Base-by-base conservation (phyloP, 352 stramenopile genomes). In the Phytophthora melonis region DNA sequence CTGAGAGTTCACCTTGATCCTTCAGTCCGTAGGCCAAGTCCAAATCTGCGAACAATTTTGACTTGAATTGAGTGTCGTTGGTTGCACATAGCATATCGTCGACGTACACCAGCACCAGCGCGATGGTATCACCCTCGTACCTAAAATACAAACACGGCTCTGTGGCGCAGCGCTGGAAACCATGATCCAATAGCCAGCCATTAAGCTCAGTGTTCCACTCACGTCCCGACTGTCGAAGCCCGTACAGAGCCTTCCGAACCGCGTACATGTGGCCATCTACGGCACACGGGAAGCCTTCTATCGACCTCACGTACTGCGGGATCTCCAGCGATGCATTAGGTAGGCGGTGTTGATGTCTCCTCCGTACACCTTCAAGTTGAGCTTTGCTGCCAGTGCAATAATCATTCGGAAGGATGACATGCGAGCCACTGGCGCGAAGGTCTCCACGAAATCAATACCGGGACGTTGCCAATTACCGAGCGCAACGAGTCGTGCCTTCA, bases 61-160 rank as follows among this genome's bases (percentile, higher is more conserved):
- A 43, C 8, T 66, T 66, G 49, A 66, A 49, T 1, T 65, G 3
- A 6, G 10, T 6, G 11, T 32, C 30, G n/a, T 66, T 66, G 3
- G 47, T n/a, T 62, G 65, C 58, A 32, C 50, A 60, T 3, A 66
- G 27, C 10, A 71, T 34, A 23, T 71, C 65, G 14, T 64, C 63
- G 1, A 62, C 56, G 16, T 66, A 66, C 21, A 62, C 56, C 5
- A 66, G 47, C 30, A 68, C 18, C 5, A 62, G 21, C 3, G n/a
- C 23, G 10, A 61, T 56, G 21, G 23, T 68, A 18, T 56, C 36
- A n/a, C 10, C 62, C n/a, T 68, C 52, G 41, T 62, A 57, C 23
- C 36, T 53, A 11, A 60, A 73, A 23, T 74, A 74, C 5, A 66
- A 16, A 23, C 60, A 74, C 1, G 59, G 55, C 45, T 74, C 60